These are phyloP conservation scores for Sclerotinia nivalis DNA, from an alignment of 2,329 filamentous ascomycete genomes.

Conservation along the genomic window DNA sequence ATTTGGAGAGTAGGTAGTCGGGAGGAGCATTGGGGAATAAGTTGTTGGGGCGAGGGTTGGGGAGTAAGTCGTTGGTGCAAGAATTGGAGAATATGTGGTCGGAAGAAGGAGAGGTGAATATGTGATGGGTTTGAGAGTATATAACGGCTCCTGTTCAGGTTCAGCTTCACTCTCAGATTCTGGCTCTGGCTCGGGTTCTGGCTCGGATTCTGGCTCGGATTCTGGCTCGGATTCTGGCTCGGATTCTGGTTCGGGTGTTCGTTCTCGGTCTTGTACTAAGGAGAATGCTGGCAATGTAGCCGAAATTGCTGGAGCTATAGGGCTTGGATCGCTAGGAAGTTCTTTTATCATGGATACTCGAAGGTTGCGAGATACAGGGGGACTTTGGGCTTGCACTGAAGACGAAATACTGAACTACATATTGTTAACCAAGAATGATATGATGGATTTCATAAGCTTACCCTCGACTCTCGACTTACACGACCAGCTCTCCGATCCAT, in stretches of 20 bases:
- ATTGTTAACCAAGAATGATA: conserved; percentile 19
- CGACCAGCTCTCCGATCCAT: conserved; percentile 84
- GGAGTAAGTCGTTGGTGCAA: neutral
- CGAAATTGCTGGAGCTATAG: conserved; percentile 38
- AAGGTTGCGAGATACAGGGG: conserved; percentile 31
- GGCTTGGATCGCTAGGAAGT: conserved; percentile 36
- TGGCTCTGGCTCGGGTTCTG: conserved; percentile 22
- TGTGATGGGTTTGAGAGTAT: conserved; percentile 40
- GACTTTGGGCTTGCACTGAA: conserved; percentile 17
- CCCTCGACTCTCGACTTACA: conserved; percentile 75
- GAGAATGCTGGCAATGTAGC: conserved; percentile 37
- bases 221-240: conserved; percentile 11
- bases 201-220: conserved; percentile 21
- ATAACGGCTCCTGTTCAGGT: conserved; percentile 35
- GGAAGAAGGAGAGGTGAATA: conserved; percentile 38
- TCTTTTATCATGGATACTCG: conserved; percentile 37
- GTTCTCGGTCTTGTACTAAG: conserved; percentile 37
- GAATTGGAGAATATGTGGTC: conserved; percentile 25
- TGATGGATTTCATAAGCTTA: conserved; percentile 47
- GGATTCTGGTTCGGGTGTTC: conserved; percentile 33
- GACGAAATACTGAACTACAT: conserved; percentile 26
- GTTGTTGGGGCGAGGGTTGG: neutral
- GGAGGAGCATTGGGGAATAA: conserved; percentile 7
- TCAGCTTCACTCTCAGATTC: conserved; percentile 25
- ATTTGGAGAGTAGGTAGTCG: conserved; percentile 5